phyloP scores from a whole-genome alignment of 2,329 filamentous ascomycete species.

The Penicillium verrucosum region DNA sequence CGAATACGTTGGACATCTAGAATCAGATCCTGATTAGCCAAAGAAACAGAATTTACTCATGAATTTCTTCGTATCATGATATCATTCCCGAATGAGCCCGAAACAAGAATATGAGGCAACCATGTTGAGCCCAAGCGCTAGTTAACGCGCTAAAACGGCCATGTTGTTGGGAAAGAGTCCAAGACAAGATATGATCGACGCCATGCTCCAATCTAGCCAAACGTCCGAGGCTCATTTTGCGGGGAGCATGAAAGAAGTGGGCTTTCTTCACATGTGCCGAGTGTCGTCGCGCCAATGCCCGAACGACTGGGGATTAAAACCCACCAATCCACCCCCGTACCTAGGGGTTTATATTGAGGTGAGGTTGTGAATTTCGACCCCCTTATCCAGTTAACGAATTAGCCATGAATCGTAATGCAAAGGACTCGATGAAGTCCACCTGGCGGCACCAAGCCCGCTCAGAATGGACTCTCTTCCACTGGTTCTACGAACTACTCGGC shows the following conservation, averaged over 20 bases:
- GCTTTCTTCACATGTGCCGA: conserved; percentile 22
- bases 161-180: conserved; percentile 16
- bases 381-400: background rate
- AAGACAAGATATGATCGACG: conserved; percentile 16
- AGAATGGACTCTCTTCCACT: conserved; percentile 25
- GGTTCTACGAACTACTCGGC: conserved; percentile 26
- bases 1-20: background rate
- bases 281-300: background rate
- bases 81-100: background rate
- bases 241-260: conserved; percentile 12
- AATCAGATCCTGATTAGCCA: too few relatives aligned
- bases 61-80: background rate
- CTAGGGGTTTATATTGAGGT: background rate
- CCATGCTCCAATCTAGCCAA: conserved; percentile 6
- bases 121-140: background rate
- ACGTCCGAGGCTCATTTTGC: conserved; percentile 16
- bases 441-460: conserved; percentile 23
- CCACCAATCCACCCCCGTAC: background rate
- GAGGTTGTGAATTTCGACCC: background rate
- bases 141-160: background rate
- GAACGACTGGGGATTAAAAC: conserved; percentile 17
- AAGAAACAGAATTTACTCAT: background rate
- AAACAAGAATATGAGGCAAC: background rate
- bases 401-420: conserved; percentile 20
- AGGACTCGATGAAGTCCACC: conserved; percentile 30